Base-by-base conservation (phyloP, 495 filamentous ascomycete species). In the Neurospora sp. region DNA sequence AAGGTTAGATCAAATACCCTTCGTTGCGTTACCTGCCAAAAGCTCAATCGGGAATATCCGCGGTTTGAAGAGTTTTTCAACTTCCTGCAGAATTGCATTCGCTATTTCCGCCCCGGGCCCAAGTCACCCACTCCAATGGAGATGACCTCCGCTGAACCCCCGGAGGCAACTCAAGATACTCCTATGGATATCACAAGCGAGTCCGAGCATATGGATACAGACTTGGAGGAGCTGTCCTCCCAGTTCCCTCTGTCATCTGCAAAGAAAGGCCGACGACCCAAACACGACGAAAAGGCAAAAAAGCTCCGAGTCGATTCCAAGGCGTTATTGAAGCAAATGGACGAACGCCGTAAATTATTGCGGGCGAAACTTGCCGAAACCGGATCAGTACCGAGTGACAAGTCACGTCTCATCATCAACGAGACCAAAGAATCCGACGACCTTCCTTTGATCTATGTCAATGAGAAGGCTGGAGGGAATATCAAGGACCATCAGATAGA, bases 361-460 rank as follows among this genome's bases (percentile, higher is more conserved):
- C 86, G 86, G 69, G 76, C 80, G 69, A 80, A 77, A 39, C 72
- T 89, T 4, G 75, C 75, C 11, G 75, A 76, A 7, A 75, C 84
- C 35, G 84, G 84, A 37, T 80, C 75, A 27, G 81, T 82, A 54
- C 78, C 82, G 4, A 80, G 78, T 66, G 84, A 86, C n/a, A 79
- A 79, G 23, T 73, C 80, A 77, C 80, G 83, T 14, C 88, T 94
- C 62, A 88, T 91, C 16, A 88, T 96, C 75, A 94, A 92, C 77
- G 89, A 90, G 72, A 88, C 87, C n/a, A 90, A 92, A 72, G 83
- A 86, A 10, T 76, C 74, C 11, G 88, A 89, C 9, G 76, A 87
- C 8, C 79, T 89, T 69, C 84, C 82, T 0, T 82, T 88, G 39
- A 82, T 88, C 31, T 87, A 86, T 66, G 76, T 89, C 69, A 78